Evolutionary conservation across 495 filamentous ascomycete genomes (phyloP), one percentile per base, ranked within the genome.

Genomic region (Daldinia bambusicola): DNA sequence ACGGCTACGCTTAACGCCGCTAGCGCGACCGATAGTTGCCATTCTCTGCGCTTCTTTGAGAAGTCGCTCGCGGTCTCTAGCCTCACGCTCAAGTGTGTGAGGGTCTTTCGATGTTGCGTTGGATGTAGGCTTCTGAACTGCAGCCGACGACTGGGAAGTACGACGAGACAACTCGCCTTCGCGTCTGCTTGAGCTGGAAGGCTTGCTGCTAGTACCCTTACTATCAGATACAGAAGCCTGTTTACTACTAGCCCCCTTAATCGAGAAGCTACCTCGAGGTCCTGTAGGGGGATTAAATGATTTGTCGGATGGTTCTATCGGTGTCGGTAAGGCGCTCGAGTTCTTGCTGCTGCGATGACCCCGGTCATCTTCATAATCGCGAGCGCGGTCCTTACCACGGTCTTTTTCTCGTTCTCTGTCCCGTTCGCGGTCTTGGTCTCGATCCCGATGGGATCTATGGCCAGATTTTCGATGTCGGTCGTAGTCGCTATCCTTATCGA

Each of bases 31-130:
- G 36, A 78, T 70, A 57, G 84, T 72, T 2, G 88, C 88, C 52
- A 93, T 89, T 16, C 91, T 88, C 77, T 94, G 89, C 55, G 92
- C 85, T 77, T 96, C 93, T 67, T 92, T 92, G 6, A 91, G 82
- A 50, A 94, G 77, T 10, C 93, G 85, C 76, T 95, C 93, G 10
- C 91, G 84, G 65, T 93, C 89, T 13, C 91, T 84, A 12, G 89
- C 89, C 76, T 93, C 91, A 14, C 93, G 89, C 74, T 95, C 93
- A 1, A 90, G 80, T 0, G 91, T 90, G 72, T 94, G 89, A 0
- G 90, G 88, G 75, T 97, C 91, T 69, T 78, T 76, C 8, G 75
- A 37, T 48, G 43, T 48, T 16, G 57, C 58, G 14, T 71, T 18
- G 16, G 74, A 38, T 10, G 70, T 16, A 37, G 71, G 18, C 14